These are phyloP conservation scores for Triticum dicoccoides DNA, from an alignment of 176 grass and related monocot genomes.

Conservation along the genomic window DNA sequence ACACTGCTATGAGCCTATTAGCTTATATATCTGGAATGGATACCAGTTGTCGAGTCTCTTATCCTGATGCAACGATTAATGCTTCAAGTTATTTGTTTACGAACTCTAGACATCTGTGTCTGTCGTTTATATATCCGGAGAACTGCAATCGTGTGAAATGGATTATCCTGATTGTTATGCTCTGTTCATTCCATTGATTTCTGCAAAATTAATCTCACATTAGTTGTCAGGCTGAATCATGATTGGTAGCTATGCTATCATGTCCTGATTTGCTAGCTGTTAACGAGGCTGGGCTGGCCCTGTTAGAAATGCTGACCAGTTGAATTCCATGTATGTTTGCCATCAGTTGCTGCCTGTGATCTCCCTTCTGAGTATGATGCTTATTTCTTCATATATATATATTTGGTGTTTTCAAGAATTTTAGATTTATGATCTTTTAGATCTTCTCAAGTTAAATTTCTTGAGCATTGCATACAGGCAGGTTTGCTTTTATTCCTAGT, in stretches of 20 bases:
- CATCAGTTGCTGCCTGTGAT: background rate
- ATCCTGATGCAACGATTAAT: background rate
- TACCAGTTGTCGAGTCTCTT: background rate
- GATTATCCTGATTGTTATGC: background rate
- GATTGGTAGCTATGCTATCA: background rate
- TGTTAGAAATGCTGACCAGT: slow-evolving; percentile 8
- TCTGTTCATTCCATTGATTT: background rate
- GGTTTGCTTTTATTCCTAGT: background rate
- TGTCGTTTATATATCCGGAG: background rate
- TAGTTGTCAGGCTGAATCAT: background rate
- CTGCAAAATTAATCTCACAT: background rate
- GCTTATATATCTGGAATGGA: background rate
- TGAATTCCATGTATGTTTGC: background rate
- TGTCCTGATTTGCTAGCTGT: background rate
- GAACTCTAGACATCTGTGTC: background rate
- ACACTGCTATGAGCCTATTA: background rate
- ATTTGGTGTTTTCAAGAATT: background rate
- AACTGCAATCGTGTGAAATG: background rate
- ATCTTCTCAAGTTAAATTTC: background rate
- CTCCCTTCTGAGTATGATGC: background rate
- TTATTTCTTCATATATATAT: background rate
- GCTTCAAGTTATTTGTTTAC: background rate
- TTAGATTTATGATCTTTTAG: background rate
- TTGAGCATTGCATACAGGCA: background rate
- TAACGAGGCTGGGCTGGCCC: background rate